A percentile compares a stretch with the other conserved stretches of the same genome.
Conservation (phyloP, 306 rosid species). For the Cicer pinnatifidum region DNA sequence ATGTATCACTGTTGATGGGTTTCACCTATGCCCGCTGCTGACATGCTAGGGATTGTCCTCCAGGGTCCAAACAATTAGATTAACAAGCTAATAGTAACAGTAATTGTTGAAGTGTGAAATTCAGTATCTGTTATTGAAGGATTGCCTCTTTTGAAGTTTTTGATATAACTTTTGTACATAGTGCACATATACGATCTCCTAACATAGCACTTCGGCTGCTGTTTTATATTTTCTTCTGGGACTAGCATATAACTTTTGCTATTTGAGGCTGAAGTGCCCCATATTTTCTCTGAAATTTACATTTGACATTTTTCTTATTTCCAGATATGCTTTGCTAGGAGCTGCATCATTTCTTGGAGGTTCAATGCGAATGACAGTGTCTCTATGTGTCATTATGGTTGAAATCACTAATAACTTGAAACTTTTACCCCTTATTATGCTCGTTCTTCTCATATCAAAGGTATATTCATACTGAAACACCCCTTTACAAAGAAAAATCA, state of each 20-base stretch:
- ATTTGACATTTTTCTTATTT: conserved; percentile 50
- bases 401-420: conserved; percentile 93
- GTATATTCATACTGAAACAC: conserved; percentile 49
- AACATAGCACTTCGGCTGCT: not conserved
- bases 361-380: conserved; percentile 96
- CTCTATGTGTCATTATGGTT: conserved; percentile 97
- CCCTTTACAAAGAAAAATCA: conserved; percentile 23
- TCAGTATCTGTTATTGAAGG: not conserved
- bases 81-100: not conserved
- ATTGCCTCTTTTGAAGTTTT: conserved; percentile 7
- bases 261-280: conserved; percentile 14
- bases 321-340: conserved; percentile 94
- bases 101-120: too few relatives aligned
- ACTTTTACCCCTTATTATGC: conserved; percentile 90
- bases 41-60: conserved; percentile 10
- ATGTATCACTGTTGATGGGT: conserved; percentile 1
- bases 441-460: conserved; percentile 97
- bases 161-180: not conserved
- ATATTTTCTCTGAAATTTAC: conserved; percentile 42
- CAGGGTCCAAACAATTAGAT: not conserved
- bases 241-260: conserved; percentile 6
- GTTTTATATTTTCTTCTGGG: not conserved
- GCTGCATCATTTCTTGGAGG: conserved; percentile 99
- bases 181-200: not conserved
- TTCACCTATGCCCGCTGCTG: not conserved